Base-by-base conservation (phyloP, 257 asterid genomes). In the Petunia axillaris region DNA sequence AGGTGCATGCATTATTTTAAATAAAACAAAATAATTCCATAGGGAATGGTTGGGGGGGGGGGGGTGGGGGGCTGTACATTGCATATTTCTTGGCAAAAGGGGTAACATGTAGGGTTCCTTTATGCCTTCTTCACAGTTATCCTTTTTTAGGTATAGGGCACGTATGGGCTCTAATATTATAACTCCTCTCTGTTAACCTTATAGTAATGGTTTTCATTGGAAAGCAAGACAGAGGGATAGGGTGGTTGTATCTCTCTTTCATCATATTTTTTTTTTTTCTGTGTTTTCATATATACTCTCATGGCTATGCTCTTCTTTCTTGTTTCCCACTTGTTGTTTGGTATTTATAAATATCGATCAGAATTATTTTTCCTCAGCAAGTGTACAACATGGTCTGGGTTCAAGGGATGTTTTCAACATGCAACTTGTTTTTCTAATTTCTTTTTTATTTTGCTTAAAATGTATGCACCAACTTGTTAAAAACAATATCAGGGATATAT, bases 51-150 rank as follows among this genome's bases (percentile, higher is more conserved):
- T 25, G 25, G 57, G 9, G 57, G 2, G 11, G 15, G 58, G 58
- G 0, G 44, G 76, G 76, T 8, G 9, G 8, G 10, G 43, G 4
- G 5, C 8, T 10, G 44, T 71, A 48, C 77, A 71, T 48, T 48
- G 77, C 46, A 71, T 67, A 35, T 10, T 68, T 16, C 41, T 70
- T 44, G 76, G 41, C 9, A 70, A 25, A 44, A 70, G 58, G 76
- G 76, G 43, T n/a, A 37, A 11, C 55, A 68, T 44, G 57, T 43
- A n/a, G 40, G 57, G 57, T 0, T 66, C 10, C 10, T 68, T 16
- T 10, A 16, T 68, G 59, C 11, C 77, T 46, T 25, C 59, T 58
- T 46, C 25, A 10, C n/a, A 10, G 16, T 9, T 25, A 71, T 71
- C 43, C 43, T 35, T 71, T 53, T 48, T 11, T 48, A 48, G 16